These are phyloP conservation scores for Paramecium pentaurelia DNA, from an alignment of 73 alveolate genomes.

Conservation along the genomic window DNA sequence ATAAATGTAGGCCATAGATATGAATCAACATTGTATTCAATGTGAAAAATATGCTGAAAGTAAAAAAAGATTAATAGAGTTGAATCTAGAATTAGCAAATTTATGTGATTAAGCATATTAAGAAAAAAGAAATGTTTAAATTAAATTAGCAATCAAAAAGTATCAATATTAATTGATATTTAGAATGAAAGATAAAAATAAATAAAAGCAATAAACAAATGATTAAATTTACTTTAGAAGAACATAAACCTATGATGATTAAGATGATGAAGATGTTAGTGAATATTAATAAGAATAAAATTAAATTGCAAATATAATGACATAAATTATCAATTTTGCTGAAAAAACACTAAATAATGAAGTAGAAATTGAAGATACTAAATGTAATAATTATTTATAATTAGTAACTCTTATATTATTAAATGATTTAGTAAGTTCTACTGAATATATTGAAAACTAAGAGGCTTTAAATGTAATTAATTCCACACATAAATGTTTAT, in stretches of 20 bases:
- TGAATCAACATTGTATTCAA: neutral
- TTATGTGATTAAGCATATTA: neutral
- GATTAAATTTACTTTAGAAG: neutral
- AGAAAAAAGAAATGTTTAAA: neutral
- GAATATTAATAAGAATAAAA: slow-evolving; percentile 16
- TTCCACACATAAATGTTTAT: neutral
- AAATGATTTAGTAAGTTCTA: slow-evolving; percentile 33
- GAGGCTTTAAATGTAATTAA: neutral
- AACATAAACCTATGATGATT: neutral
- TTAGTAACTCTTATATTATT: neutral
- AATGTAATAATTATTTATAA: neutral
- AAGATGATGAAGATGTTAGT: neutral
- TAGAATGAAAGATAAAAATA: neutral
- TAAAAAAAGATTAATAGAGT: neutral
- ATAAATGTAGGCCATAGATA: neutral
- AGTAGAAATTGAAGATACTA: neutral
- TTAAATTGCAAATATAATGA: neutral
- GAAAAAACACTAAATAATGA: neutral
- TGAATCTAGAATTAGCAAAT: slow-evolving; percentile 30
- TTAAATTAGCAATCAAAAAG: neutral
- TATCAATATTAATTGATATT: neutral
- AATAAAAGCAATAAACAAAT: neutral
- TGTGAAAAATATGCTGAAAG: slow-evolving; percentile 26
- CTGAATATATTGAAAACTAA: neutral
- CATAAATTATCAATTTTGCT: neutral